Percentiles rank a stretch among this genome's conserved stretches.
These are phyloP conservation scores for Fusarium sp. DNA, from an alignment of 2,329 filamentous ascomycete genomes.

Conservation along the genomic window DNA sequence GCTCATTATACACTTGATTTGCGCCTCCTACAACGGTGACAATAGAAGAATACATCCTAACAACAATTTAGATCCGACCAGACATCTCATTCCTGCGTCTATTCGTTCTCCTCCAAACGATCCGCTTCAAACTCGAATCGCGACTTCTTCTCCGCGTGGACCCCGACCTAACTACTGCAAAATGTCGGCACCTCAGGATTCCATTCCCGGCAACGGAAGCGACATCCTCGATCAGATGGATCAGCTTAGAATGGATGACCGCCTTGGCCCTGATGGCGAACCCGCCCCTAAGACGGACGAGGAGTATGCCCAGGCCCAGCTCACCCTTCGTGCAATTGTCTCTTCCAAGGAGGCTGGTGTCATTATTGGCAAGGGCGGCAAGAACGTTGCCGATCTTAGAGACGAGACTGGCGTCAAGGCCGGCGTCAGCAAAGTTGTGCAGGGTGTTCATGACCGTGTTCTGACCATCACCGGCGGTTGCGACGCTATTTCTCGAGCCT, in stretches of 20 bases:
- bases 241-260: slow-evolving; percentile 72
- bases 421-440: slow-evolving; percentile 98
- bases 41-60: slow-evolving; percentile 1
- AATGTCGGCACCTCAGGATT: slow-evolving; percentile 73
- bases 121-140: slow-evolving; percentile 17
- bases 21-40: slow-evolving; percentile 10
- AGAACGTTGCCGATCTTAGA: slow-evolving; percentile 96
- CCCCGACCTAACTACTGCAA: slow-evolving; percentile 34
- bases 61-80: slow-evolving; percentile 8
- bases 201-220: slow-evolving; percentile 65
- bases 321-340: slow-evolving; percentile 96
- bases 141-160: slow-evolving; percentile 17
- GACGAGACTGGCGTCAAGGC: slow-evolving; percentile 98
- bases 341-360: slow-evolving; percentile 99
- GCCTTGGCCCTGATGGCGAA: slow-evolving; percentile 78
- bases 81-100: slow-evolving; percentile 9
- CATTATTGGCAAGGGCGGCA: slow-evolving; percentile 98
- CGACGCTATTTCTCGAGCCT: slow-evolving; percentile 89
- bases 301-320: slow-evolving; percentile 90
- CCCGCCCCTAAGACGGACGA: slow-evolving; percentile 90
- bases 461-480: slow-evolving; percentile 93
- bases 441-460: slow-evolving; percentile 96
- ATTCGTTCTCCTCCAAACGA: slow-evolving; percentile 8
- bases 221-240: slow-evolving; percentile 70
- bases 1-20: slow-evolving; percentile 11